Evolutionary conservation across 139 green algal genomes (phyloP), one percentile per base, ranked within the genome.

Genomic region (Tetraselmis chui): DNA sequence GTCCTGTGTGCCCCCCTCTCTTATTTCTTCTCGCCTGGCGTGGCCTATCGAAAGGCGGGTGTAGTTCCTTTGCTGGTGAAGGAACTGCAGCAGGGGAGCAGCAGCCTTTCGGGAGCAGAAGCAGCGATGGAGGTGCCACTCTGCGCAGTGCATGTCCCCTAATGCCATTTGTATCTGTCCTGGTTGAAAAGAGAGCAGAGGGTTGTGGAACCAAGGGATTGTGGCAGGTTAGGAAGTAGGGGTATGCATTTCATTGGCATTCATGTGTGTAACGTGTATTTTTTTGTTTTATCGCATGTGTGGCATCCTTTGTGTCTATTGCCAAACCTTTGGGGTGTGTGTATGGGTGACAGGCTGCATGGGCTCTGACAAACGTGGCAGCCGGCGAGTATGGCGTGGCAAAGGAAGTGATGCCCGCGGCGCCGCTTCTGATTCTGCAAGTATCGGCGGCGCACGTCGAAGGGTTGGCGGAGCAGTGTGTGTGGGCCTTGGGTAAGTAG

Each of bases 291-390:
- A n/a, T n/a, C n/a, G n/a, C n/a, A n/a, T n/a, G n/a, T n/a, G n/a
- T n/a, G n/a, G n/a, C n/a, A n/a, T n/a, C n/a, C n/a, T n/a, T n/a
- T n/a, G n/a, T n/a, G n/a, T n/a, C n/a, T n/a, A n/a, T n/a, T n/a
- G n/a, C n/a, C n/a, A n/a, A n/a, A n/a, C n/a, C n/a, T n/a, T n/a
- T n/a, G n/a, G n/a, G n/a, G n/a, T n/a, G n/a, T n/a, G n/a, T n/a
- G n/a, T n/a, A n/a, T 67, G 45, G 45, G 11, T 5, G 11, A 18
- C 45, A 67, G 45, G 45, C 45, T 18, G 45, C 45, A 0, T 91
- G 87, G 87, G 86, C 86, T 0, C 30, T 87, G 2, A 90, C 83
- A 1, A 90, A 90, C 58, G 28, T 91, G 29, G 87, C 87, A 22
- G 86, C 83, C 28, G 86, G 83, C 2, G 58, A 81, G 18, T 59